Conservation (phyloP, 2,329 filamentous ascomycete genomes). For the Pseudophaeomoniella oleicola region DNA sequence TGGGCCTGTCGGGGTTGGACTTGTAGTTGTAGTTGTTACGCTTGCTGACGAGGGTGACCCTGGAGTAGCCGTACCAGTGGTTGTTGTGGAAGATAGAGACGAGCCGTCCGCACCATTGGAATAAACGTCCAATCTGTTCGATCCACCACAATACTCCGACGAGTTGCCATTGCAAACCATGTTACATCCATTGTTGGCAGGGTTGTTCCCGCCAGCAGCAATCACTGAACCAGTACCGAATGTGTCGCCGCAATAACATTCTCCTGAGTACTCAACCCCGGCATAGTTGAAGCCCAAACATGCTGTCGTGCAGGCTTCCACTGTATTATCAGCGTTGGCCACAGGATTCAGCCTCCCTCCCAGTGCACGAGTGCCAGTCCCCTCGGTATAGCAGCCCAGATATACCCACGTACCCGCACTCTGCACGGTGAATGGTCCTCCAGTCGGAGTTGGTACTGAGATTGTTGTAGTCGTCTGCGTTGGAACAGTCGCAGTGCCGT, state of each 20-base stretch:
- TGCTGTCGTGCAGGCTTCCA: slow-evolving; percentile 1
- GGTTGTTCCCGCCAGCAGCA: slow-evolving; percentile 3
- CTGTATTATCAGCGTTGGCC: not conserved
- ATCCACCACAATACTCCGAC: slow-evolving; percentile 7
- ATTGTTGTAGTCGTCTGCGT: slow-evolving; percentile 1
- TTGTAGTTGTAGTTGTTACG: not conserved
- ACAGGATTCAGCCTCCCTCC: slow-evolving; percentile 3
- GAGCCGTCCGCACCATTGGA: not conserved
- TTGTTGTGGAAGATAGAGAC: not conserved
- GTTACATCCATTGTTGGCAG: slow-evolving; percentile 3
- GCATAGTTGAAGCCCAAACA: slow-evolving; percentile 1
- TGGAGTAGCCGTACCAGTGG: not conserved
- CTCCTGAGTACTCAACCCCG: slow-evolving; percentile 5
- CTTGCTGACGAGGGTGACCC: not conserved
- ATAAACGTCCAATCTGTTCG: slow-evolving; percentile 5
- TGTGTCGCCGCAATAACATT: slow-evolving; percentile 13
- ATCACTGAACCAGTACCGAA: slow-evolving; percentile 7
- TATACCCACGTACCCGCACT: slow-evolving; percentile 7
- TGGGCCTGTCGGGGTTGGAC: not conserved
- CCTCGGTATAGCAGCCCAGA: slow-evolving; percentile 9
- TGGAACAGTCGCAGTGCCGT: slow-evolving; percentile 2
- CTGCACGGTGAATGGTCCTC: slow-evolving; percentile 6
- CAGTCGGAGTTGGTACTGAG: slow-evolving; percentile 1
- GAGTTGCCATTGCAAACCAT: slow-evolving; percentile 6
- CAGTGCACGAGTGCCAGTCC: slow-evolving; percentile 6